A percentile compares a stretch with the other conserved stretches of the same genome.
These are phyloP conservation scores for Martiniozyma abietophila DNA, from an alignment of 805 yeast species.

Conservation along the genomic window DNA sequence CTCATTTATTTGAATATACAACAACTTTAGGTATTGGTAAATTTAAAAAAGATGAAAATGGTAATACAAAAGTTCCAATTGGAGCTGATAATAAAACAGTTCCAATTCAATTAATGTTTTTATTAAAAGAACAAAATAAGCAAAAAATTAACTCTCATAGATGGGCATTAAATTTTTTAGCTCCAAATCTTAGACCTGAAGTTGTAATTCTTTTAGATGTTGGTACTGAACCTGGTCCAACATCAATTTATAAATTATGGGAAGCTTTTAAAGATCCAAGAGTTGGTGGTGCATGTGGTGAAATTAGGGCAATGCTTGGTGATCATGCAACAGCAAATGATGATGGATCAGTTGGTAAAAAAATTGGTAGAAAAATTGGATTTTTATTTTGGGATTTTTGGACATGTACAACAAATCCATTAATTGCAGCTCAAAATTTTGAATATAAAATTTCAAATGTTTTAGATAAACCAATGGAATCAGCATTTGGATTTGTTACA, in stretches of 20 bases:
- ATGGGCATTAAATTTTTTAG: slow-evolving; percentile 92
- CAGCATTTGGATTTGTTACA: slow-evolving; percentile 85
- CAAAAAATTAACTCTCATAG: slow-evolving; percentile 91
- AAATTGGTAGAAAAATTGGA: slow-evolving; percentile 37
- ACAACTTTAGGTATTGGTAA: slow-evolving; percentile 69
- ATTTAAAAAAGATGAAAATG: slow-evolving; percentile 34
- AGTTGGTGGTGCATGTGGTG: slow-evolving; percentile 98
- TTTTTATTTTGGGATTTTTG: slow-evolving; percentile 30
- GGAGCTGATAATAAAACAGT: slow-evolving; percentile 44
- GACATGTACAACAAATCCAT: slow-evolving; percentile 54
- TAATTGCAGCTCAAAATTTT: slow-evolving; percentile 92
- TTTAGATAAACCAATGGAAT: slow-evolving; percentile 90
- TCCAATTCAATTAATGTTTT: slow-evolving; percentile 83
- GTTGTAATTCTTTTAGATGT: slow-evolving; percentile 83
- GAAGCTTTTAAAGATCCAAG: slow-evolving; percentile 66
- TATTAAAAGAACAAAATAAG: slow-evolving; percentile 80
- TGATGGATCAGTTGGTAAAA: slow-evolving; percentile 19
- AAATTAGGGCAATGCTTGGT: slow-evolving; percentile 64
- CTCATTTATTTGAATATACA: slow-evolving; percentile 90
- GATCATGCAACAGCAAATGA: slow-evolving; percentile 23
- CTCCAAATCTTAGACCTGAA: slow-evolving; percentile 71
- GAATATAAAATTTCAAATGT: slow-evolving; percentile 94
- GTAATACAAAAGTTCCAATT: slow-evolving; percentile 50
- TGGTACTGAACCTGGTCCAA: slow-evolving; percentile 85
- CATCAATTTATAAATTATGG: slow-evolving; percentile 86